phyloP scores from a whole-genome alignment of 1,284 basidiomycete species.

The Sanghuangporus baumii region DNA sequence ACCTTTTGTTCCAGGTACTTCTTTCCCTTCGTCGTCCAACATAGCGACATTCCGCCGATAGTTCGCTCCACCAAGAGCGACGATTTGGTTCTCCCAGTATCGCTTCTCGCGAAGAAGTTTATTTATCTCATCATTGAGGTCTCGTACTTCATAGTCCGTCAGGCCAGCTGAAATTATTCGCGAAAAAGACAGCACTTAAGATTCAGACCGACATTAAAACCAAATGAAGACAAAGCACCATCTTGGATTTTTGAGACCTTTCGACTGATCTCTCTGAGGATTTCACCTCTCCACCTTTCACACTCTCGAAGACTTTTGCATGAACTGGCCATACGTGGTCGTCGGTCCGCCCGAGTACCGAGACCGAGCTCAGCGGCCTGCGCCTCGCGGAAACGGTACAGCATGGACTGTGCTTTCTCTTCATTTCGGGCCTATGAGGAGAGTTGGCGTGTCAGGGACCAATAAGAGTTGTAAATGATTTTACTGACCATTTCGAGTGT shows the following conservation, averaged over 20 bases:
- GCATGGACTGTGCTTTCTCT: constrained; percentile 97
- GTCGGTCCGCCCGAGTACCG: constrained; percentile 70
- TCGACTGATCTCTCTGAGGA: constrained; percentile 88
- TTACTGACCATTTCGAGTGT: not conserved
- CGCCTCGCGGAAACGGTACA: constrained; percentile 96
- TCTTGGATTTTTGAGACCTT: constrained; percentile 99
- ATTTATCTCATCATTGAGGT: constrained; percentile 98
- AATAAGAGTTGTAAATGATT: not conserved
- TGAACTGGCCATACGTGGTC: constrained; percentile 85
- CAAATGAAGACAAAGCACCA: constrained; percentile 43
- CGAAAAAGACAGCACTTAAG: not conserved
- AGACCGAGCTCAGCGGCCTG: constrained; percentile 94
- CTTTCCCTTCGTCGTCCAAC: constrained; percentile 90
- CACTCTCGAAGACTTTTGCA: constrained; percentile 91
- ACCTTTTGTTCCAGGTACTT: constrained; percentile 94
- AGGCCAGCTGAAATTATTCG: constrained; percentile 60
- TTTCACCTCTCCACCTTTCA: constrained; percentile 94
- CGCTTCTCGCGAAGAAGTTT: constrained; percentile 91
- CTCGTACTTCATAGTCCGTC: constrained; percentile 94
- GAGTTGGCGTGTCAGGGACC: not conserved
- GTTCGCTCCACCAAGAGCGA: constrained; percentile 93
- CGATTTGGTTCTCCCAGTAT: constrained; percentile 98
- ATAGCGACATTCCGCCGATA: constrained; percentile 89
- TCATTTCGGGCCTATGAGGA: constrained; percentile 82
- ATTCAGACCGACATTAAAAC: not conserved